Conservation (phyloP, 805 yeast genomes). For the Yarrowia deformans region DNA sequence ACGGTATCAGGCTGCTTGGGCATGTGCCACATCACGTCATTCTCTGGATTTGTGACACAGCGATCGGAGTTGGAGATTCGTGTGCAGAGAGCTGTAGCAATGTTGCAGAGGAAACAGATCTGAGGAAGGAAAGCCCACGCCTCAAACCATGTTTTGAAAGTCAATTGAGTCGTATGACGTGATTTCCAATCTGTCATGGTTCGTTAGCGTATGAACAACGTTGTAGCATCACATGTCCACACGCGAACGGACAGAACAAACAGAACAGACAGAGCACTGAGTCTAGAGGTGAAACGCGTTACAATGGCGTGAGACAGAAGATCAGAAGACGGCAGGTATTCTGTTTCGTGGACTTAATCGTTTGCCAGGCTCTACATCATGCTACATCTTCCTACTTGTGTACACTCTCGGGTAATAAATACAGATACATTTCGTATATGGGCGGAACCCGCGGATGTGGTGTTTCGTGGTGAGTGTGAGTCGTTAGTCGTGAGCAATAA, state of each 20-base stretch:
- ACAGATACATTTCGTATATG: constrained; percentile 29
- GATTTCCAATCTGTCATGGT: neutral
- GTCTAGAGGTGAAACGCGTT: neutral
- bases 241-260: neutral
- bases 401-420: constrained; percentile 13
- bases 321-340: too few species aligned
- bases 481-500: constrained; percentile 39
- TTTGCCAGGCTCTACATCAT: too few species aligned
- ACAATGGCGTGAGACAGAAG: too few species aligned
- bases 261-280: neutral
- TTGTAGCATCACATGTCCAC: constrained; percentile 11
- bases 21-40: constrained; percentile 38
- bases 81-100: too few species aligned
- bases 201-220: neutral
- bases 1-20: constrained; percentile 24
- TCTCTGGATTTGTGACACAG: neutral
- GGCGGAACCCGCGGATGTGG: constrained; percentile 1
- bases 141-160: neutral
- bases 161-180: constrained; percentile 20
- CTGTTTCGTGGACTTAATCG: too few species aligned
- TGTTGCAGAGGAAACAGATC: too few species aligned
- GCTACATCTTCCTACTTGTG: too few species aligned
- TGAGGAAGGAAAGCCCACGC: too few species aligned
- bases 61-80: neutral
- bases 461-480: constrained; percentile 9